Evolutionary conservation across 495 filamentous ascomycete genomes (phyloP), one percentile per base, ranked within the genome.

Genomic region (Xylaria bambusicola): DNA sequence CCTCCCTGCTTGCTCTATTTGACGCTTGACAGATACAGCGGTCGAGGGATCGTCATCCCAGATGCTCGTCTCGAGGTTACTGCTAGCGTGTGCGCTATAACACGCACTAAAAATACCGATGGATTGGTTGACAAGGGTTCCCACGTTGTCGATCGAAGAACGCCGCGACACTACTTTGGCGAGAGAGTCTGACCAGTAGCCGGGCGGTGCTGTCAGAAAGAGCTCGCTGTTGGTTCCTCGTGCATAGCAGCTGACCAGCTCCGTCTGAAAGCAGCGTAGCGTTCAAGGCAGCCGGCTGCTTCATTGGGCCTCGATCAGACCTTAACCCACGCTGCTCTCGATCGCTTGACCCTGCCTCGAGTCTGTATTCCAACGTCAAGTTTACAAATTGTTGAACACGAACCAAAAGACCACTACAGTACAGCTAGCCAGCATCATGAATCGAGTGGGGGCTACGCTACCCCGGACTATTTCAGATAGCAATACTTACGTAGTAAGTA

Each of bases 121-220:
- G 26, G 52, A 54, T 44, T 54, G 52, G 52, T 44, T 33, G 23
- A 36, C 52, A 54, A 44, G 52, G 52, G 17, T 44, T 5, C 17
- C 52, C 52, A 54, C 52, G 52, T 38, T 54, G 52, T 54, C 52
- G 52, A 54, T 54, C 52, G 12, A 44, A n/a, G n/a, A 44, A 33
- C 24, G 24, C 26, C 44, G n/a, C n/a, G n/a, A n/a, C n/a, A n/a
- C n/a, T n/a, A n/a, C 35, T 6, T 38, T 13, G 49, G 13, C 33
- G 13, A 52, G 49, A 23, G n/a, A 24, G 29, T 10, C 36, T 38
- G 36, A 15, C 6, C 8, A 21, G 8, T 15, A 15, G 17, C 31
- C 13, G 50, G 50, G 50, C 50, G 20, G 36, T 6, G 36, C 38
- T 29, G 51, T n/a, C 5, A 52, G 33, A 15, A 38, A 15, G 15